Base-by-base conservation (phyloP, 2,329 filamentous ascomycete species). In the Aciculosporium take region DNA sequence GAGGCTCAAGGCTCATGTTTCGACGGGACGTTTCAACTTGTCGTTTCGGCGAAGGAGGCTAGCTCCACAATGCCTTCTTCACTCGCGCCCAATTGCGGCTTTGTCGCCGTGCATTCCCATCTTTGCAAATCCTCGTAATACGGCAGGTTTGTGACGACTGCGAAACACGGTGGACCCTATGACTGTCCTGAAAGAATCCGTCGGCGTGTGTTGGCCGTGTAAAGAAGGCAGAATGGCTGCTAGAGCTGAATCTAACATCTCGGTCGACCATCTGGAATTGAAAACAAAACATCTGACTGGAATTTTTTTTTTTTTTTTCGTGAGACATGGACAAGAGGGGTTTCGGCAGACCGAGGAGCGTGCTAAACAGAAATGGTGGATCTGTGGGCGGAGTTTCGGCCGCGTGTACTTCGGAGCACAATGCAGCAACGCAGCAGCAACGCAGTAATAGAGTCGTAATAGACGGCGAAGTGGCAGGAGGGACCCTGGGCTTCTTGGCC, bases 261-360 rank as follows among this genome's bases (percentile, higher is more conserved):
- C 23, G 15, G 27, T 24, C 27, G n/a, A 8, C 7, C 35, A 12
- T 20, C 10, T 37, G 35, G 24, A 24, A 24, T 24, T 28, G 35
- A 20, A 37, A 37, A 15, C 35, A 15, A 37, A 24, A 37, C 35
- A 37, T 37, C 8, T 20, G 35, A 37, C 35, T 37, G 35, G 33
- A 13, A 36, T 37, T 12, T 27, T 37, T 9, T 21, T 10, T 12
- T 28, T 25, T 37, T 12, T 27, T 37, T 9, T 21, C 15, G 17
- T 28, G 35, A 37, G 35, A 37, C 35, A 29, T 20, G 35, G 24
- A 36, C n/a, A 21, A 12, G 15, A 29, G 25, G 17, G 10, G 24
- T 7, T 28, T 27, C 15, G 12, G 24, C 21, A 29, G 24, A 17
- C 24, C 35, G 35, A 35, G 24, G 21, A 10, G 20, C 21, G 21